These are phyloP conservation scores for Pleurotus ostreatus DNA, from an alignment of 768 basidiomycete genomes.

Conservation along the genomic window DNA sequence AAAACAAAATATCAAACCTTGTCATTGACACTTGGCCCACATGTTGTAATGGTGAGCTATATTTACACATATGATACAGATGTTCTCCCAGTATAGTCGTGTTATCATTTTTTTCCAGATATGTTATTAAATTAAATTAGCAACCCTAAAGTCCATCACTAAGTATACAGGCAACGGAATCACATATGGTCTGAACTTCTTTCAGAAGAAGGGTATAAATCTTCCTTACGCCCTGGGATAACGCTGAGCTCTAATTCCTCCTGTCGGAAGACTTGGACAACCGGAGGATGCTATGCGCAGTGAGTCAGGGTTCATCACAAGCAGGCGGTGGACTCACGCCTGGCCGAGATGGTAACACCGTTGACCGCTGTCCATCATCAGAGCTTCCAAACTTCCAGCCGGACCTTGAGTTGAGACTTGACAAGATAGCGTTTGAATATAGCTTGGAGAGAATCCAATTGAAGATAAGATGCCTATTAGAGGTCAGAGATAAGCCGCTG, in stretches of 20 bases:
- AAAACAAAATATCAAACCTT: too few species aligned
- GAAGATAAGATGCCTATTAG: slow-evolving; percentile 29
- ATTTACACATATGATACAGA: too few species aligned
- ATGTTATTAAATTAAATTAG: too few species aligned
- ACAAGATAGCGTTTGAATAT: slow-evolving; percentile 35
- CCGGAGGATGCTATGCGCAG: not conserved
- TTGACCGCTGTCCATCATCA: slow-evolving; percentile 2
- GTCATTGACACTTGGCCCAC: too few species aligned
- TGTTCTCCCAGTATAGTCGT: too few species aligned
- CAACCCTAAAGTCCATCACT: too few species aligned
- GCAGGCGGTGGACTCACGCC: not conserved
- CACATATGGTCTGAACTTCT: too few species aligned
- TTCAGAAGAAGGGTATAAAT: not conserved
- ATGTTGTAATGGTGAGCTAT: too few species aligned
- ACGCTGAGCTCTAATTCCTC: not conserved
- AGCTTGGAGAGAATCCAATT: slow-evolving; percentile 35
- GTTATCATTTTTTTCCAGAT: too few species aligned
- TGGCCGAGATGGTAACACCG: not conserved
- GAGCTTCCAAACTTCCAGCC: slow-evolving; percentile 21
- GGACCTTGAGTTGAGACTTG: slow-evolving; percentile 28
- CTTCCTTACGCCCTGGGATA: not conserved
- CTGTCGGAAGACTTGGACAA: not conserved
- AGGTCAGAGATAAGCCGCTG: too few species aligned
- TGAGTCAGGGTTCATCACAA: not conserved
- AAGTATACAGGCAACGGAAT: too few species aligned